Evolutionary conservation across 495 filamentous ascomycete genomes (phyloP).

Genomic region (Aspergillus sclerotioniger): DNA sequence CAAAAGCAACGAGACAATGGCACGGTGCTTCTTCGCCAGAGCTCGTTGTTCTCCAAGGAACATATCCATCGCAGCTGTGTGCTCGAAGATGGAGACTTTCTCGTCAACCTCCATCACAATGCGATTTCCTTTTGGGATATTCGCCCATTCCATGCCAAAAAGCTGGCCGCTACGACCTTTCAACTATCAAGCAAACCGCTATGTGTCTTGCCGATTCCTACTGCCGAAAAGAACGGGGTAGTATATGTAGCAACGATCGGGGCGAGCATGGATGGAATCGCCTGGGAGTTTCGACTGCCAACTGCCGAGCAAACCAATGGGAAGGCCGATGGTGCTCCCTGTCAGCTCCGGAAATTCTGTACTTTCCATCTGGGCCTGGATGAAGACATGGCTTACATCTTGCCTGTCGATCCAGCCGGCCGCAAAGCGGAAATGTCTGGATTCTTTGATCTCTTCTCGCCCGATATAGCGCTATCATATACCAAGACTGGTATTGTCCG

Average conservation of each 20-base stretch:
- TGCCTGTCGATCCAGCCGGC: slow-evolving; percentile 89
- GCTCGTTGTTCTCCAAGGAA: slow-evolving; percentile 63
- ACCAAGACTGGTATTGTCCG: slow-evolving; percentile 70
- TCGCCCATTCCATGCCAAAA: slow-evolving; percentile 51
- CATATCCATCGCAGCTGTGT: slow-evolving; percentile 84
- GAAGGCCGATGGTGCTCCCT: slow-evolving; percentile 22
- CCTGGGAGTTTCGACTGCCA: slow-evolving; percentile 71
- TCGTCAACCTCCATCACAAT: slow-evolving; percentile 78
- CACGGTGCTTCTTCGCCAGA: slow-evolving; percentile 63
- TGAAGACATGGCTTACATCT: slow-evolving; percentile 76
- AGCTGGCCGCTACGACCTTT: slow-evolving; percentile 60
- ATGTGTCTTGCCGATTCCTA: slow-evolving; percentile 76
- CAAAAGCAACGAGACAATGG: slow-evolving; percentile 50
- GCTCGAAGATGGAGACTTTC: slow-evolving; percentile 68
- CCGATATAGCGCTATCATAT: slow-evolving; percentile 86
- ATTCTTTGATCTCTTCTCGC: slow-evolving; percentile 83
- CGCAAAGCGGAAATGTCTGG: slow-evolving; percentile 67
- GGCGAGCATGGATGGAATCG: slow-evolving; percentile 77
- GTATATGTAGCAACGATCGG: slow-evolving; percentile 78
- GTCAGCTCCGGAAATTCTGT: slow-evolving; percentile 63
- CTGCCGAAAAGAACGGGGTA: slow-evolving; percentile 48
- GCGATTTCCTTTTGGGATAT: slow-evolving; percentile 81
- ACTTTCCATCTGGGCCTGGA: slow-evolving; percentile 67
- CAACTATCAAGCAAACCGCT: slow-evolving; percentile 68
- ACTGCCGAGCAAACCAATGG: slow-evolving; percentile 21